Conservation (phyloP, 805 yeast genomes). For the Myxozyma geophila region DNA sequence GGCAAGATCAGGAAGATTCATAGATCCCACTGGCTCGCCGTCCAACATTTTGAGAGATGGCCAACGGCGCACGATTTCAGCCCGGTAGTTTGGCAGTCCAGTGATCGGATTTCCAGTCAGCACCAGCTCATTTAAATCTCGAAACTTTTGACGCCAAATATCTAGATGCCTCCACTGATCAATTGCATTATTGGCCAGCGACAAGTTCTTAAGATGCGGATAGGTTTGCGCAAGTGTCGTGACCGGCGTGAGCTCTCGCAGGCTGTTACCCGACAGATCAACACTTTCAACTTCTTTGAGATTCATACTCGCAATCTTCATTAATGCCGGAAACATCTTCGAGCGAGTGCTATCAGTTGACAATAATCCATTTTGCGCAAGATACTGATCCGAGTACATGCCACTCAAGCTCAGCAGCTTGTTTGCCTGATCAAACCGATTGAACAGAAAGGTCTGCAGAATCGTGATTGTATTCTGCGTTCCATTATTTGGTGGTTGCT, state of each 20-base stretch:
- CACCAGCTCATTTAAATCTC: conserved; percentile 73
- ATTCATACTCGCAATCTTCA: conserved; percentile 25
- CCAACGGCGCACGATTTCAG: conserved; percentile 70
- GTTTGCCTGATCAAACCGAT: conserved; percentile 67
- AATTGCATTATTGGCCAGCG: conserved; percentile 77
- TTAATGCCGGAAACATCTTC: conserved; percentile 86
- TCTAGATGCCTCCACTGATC: conserved; percentile 64
- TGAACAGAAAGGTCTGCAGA: conserved; percentile 61
- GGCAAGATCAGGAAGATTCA: conserved; percentile 42
- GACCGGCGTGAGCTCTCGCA: conserved; percentile 64
- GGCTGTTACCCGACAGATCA: conserved; percentile 63
- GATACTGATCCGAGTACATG: conserved; percentile 65
- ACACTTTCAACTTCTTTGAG: conserved; percentile 36
- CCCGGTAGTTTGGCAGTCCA: conserved; percentile 47
- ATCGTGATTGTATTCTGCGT: conserved; percentile 60
- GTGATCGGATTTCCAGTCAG: conserved; percentile 75
- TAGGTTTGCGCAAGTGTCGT: conserved; percentile 70
- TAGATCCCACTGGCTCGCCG: conserved; percentile 73
- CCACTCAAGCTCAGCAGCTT: conserved; percentile 71
- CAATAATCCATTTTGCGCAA: conserved; percentile 67
- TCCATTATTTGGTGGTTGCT: conserved; percentile 2
- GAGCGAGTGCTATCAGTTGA: conserved; percentile 55
- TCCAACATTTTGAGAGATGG: conserved; percentile 82
- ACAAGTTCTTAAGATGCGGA: conserved; percentile 77
- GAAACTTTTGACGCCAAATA: conserved; percentile 76